These are phyloP conservation scores for Petunia axillaris DNA, from an alignment of 257 asterid species.

Conservation along the genomic window DNA sequence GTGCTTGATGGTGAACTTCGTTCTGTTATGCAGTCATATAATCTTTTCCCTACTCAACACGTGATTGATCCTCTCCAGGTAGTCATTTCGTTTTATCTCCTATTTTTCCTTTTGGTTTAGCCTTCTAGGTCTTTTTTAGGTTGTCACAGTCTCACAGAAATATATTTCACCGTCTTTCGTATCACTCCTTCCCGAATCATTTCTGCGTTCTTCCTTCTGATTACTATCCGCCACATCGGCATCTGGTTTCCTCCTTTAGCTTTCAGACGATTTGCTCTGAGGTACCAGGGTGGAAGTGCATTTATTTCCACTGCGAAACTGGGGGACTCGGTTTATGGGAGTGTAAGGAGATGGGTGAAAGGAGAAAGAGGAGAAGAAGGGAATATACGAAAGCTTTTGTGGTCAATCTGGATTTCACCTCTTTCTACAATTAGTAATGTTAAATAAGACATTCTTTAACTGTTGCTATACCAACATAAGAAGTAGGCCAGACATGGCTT, in stretches of 20 bases:
- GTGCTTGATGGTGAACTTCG: slow-evolving; percentile 62
- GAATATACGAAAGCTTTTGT: not conserved
- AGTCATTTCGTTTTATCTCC: slow-evolving; percentile 25
- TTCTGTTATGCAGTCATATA: slow-evolving; percentile 54
- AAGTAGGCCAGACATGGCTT: slow-evolving; percentile 10
- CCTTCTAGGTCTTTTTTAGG: not conserved
- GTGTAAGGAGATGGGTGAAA: not conserved
- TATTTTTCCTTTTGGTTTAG: slow-evolving; percentile 15
- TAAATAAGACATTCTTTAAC: not conserved
- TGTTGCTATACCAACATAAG: slow-evolving; percentile 16
- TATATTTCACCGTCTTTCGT: not conserved
- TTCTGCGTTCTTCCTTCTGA: not conserved
- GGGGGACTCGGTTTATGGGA: not conserved
- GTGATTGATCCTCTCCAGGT: slow-evolving; percentile 90
- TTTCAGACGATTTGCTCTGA: not conserved
- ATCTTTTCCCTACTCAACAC: slow-evolving; percentile 51
- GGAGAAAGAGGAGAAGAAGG: not conserved
- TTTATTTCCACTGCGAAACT: not conserved
- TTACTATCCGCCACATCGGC: not conserved
- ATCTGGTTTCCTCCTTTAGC: not conserved
- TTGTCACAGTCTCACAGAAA: not conserved
- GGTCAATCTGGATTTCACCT: not conserved
- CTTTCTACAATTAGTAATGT: slow-evolving; percentile 4
- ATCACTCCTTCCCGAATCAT: not conserved
- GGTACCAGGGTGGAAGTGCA: slow-evolving; percentile 4